Conservation (phyloP, 1,284 basidiomycete species). For the Omphalotus olearius region DNA sequence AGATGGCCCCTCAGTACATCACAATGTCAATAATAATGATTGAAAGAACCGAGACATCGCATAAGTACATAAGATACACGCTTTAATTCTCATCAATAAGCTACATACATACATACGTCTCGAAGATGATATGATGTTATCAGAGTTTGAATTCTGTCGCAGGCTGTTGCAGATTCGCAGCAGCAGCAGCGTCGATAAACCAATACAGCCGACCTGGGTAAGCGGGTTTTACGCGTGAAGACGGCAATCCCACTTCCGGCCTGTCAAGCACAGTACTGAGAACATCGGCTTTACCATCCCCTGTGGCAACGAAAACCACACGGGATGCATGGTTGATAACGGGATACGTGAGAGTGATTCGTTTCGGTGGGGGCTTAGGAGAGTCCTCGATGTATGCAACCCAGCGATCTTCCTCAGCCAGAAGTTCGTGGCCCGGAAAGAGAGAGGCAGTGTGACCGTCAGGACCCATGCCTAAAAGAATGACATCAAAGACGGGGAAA, state of each 20-base stretch:
- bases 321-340: constrained; percentile 90
- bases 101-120: too few species aligned
- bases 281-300: constrained; percentile 81
- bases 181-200: constrained; percentile 86
- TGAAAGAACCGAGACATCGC: too few species aligned
- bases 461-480: constrained; percentile 90
- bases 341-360: constrained; percentile 89
- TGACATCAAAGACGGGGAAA: constrained; percentile 93
- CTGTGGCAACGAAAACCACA: constrained; percentile 85
- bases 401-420: constrained; percentile 88
- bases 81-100: too few species aligned
- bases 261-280: constrained; percentile 75
- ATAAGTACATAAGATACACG: too few species aligned
- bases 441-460: constrained; percentile 97
- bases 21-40: too few species aligned
- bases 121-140: background rate
- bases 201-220: constrained; percentile 85
- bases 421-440: constrained; percentile 88
- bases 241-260: constrained; percentile 79
- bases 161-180: constrained; percentile 56
- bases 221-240: constrained; percentile 77
- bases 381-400: constrained; percentile 91
- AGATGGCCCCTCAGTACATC: too few species aligned
- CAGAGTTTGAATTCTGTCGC: constrained; percentile 52
- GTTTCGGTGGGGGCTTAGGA: constrained; percentile 88